Conservation (phyloP, 208 protist species). For the Naegleria fowleri region DNA sequence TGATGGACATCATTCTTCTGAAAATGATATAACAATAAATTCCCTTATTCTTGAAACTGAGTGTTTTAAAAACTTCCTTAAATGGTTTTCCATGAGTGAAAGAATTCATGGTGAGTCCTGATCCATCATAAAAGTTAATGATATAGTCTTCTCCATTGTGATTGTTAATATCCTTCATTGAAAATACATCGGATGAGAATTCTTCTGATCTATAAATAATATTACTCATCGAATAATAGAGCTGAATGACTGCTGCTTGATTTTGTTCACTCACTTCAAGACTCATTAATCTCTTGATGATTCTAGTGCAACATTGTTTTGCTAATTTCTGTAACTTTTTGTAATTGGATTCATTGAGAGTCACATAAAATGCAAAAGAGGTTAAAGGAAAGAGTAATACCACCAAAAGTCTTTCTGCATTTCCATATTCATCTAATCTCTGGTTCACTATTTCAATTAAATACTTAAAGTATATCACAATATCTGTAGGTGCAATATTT, state of each 20-base stretch:
- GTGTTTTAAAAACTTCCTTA: neutral
- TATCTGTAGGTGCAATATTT: neutral
- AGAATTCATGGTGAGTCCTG: neutral
- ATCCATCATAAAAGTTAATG: neutral
- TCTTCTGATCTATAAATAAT: neutral
- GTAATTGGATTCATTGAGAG: neutral
- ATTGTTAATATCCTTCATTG: neutral
- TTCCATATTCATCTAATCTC: neutral
- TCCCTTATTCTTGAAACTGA: neutral
- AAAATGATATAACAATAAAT: neutral
- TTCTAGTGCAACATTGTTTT: neutral
- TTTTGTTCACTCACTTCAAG: neutral
- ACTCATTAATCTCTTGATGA: neutral
- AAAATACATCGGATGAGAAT: conserved; percentile 3
- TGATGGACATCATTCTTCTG: neutral
- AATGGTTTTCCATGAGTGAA: neutral
- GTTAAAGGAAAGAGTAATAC: neutral
- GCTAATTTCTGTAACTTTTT: neutral
- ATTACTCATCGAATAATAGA: conserved; percentile 5
- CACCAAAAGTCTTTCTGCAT: neutral
- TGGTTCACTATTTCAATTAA: neutral
- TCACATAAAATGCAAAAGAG: neutral
- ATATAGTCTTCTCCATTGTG: neutral
- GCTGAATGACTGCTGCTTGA: neutral
- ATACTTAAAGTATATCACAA: neutral